Conservation (phyloP, 148 eudicot species). For the Cornus controversa region DNA sequence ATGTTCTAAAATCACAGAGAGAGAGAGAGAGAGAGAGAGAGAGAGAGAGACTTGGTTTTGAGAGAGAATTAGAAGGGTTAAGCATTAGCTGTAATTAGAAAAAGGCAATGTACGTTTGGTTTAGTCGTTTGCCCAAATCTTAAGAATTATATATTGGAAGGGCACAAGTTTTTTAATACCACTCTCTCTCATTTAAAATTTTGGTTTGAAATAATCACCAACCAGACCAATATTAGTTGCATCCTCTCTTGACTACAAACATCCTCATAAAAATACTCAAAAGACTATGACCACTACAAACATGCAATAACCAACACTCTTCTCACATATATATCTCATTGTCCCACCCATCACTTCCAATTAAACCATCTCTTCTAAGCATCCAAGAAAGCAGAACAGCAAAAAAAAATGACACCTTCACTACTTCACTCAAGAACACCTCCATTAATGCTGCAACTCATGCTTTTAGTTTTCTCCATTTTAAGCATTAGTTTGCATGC, state of each 20-base stretch:
- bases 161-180: not conserved
- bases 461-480: slow-evolving; percentile 23
- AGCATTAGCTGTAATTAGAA: not conserved
- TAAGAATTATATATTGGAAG: not conserved
- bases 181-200: slow-evolving; percentile 18
- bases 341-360: slow-evolving; percentile 17
- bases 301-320: slow-evolving; percentile 10
- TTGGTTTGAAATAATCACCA: slow-evolving; percentile 42
- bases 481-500: slow-evolving; percentile 30
- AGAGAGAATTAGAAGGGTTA: not conserved
- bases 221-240: slow-evolving; percentile 47
- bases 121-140: slow-evolving; percentile 20
- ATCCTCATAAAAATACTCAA: slow-evolving; percentile 18
- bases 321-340: slow-evolving; percentile 20
- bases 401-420: slow-evolving; percentile 17
- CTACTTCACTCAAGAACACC: not conserved
- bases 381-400: not conserved
- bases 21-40: no score
- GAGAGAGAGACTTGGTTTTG: not conserved
- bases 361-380: not conserved
- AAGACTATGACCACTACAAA: not conserved
- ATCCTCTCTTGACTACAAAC: slow-evolving; percentile 68
- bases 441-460: slow-evolving; percentile 4
- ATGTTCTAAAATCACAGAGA: no score
- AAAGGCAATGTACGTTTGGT: not conserved